Base-by-base conservation (phyloP, 768 basidiomycete species). In the Rhodosporidiobolus odoratus region DNA sequence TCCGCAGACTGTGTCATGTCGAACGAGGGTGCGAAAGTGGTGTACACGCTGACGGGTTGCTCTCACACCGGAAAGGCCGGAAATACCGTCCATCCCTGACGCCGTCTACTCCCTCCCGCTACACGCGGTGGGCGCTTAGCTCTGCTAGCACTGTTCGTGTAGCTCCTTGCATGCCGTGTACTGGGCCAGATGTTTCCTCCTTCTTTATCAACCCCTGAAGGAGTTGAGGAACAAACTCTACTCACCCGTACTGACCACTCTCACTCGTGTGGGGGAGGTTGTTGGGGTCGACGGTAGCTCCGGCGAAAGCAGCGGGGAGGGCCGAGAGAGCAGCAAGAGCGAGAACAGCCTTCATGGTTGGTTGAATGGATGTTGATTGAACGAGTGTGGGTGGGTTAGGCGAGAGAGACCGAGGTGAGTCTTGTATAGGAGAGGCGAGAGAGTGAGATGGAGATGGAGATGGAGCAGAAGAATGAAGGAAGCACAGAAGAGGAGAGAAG, bases 221-320 rank as follows among this genome's bases (percentile, higher is more conserved):
- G 7, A 54, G 17, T 10, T 0, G 3, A 5, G 23, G 32, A 13
- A 25, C 2, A 16, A 35, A 21, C 15, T 16, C 16, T 19, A 43
- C 69, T 13, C 27, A 71, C 66, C 74, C 74, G 37, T 65, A 66
- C 65, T 75, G 74, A n/a, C 70, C 74, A 13, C 47, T 48, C 58
- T 75, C 74, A 10, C 47, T 50, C 21, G 37, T 58, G 54, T 75
- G 74, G n/a, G 74, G 74, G 34, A 68, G 74, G 58, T 72, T 58
- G 30, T 45, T 62, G 10, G 74, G 74, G 64, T 72, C 54, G 45
- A 69, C 59, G 57, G 50, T 45, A 0, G 69, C 59, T 6, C 57
- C 68, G 7, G 59, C 59, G 32, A 62, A 21, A 21, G 32, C 57
- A 19, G 50, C 48, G 25, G 64, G 32, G 13, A 17, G 32, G 25